These are phyloP conservation scores for Leptodermis oblonga DNA, from an alignment of 257 asterid species.

Conservation along the genomic window DNA sequence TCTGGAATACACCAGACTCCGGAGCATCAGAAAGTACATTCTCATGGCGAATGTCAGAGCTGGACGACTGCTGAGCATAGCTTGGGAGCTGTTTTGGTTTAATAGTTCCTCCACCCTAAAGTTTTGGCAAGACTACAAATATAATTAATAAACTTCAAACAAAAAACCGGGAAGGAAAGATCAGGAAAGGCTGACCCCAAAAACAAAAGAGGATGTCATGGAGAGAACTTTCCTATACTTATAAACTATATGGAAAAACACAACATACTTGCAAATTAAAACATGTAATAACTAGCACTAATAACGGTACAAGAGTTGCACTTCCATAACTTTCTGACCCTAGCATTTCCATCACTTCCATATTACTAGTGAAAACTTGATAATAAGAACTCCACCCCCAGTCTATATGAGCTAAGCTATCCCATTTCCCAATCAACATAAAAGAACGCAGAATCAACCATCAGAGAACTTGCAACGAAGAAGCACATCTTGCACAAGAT, in stretches of 20 bases:
- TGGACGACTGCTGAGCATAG: conserved; percentile 17
- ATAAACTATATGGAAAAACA: no score
- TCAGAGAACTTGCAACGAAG: background rate
- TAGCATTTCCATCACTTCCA: no score
- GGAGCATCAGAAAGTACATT: conserved; percentile 23
- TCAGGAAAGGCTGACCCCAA: background rate
- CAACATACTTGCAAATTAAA: background rate
- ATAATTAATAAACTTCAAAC: background rate
- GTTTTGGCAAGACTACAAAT: background rate
- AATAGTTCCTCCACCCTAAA: conserved; percentile 8
- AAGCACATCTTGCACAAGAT: background rate
- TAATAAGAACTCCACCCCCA: background rate
- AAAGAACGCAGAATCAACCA: background rate
- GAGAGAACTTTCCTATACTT: no score
- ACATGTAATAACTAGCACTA: background rate
- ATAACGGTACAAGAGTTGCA: background rate
- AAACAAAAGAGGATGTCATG: background rate
- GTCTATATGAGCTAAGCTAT: background rate
- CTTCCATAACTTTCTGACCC: background rate
- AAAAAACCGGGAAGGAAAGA: background rate
- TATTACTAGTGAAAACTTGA: background rate
- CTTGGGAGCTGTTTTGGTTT: conserved; percentile 19
- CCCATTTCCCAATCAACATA: background rate
- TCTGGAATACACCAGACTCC: conserved; percentile 40
- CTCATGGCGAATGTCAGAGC: conserved; percentile 17